Percentiles rank a stretch among this genome's conserved stretches.
These are phyloP conservation scores for Tetracentron sinense DNA, from an alignment of 164 flowering plant species.

Conservation along the genomic window DNA sequence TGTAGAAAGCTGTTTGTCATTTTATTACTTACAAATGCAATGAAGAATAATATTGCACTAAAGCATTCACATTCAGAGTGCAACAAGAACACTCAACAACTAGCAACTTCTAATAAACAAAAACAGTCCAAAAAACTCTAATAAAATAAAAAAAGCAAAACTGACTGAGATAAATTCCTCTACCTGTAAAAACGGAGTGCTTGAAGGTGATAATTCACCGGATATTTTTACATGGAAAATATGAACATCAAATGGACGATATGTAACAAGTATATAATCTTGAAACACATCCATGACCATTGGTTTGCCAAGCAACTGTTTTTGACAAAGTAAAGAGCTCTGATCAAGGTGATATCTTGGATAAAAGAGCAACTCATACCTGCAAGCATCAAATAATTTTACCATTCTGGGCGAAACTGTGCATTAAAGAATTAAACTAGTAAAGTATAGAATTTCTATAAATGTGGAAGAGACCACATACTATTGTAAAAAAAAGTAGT, in stretches of 20 bases:
- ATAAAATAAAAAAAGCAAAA: conserved; percentile 2
- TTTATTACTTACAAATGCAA: conserved; percentile 81
- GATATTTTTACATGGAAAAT: conserved; percentile 69
- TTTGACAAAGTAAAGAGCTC: conserved; percentile 86
- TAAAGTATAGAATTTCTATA: background rate
- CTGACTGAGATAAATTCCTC: conserved; percentile 12
- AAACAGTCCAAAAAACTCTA: conserved; percentile 1
- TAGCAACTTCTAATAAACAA: conserved; percentile 4
- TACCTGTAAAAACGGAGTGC: conserved; percentile 82
- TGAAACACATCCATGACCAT: conserved; percentile 95
- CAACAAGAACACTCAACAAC: conserved; percentile 8
- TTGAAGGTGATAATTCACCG: conserved; percentile 80
- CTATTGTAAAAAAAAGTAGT: too few relatives aligned
- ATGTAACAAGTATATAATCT: conserved; percentile 87
- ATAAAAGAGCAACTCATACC: conserved; percentile 94
- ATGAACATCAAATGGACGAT: conserved; percentile 93
- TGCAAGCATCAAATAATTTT: conserved; percentile 29
- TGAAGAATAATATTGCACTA: conserved; percentile 24
- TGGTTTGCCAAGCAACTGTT: conserved; percentile 76
- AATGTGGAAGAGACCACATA: background rate
- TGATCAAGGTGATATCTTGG: conserved; percentile 98
- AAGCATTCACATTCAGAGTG: conserved; percentile 12
- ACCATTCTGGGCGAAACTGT: background rate
- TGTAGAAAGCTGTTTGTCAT: conserved; percentile 99
- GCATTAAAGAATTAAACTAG: background rate